Evolutionary conservation across 2,329 filamentous ascomycete genomes (phyloP), one percentile per base, ranked within the genome.

Genomic region (Diaporthe australafricana): DNA sequence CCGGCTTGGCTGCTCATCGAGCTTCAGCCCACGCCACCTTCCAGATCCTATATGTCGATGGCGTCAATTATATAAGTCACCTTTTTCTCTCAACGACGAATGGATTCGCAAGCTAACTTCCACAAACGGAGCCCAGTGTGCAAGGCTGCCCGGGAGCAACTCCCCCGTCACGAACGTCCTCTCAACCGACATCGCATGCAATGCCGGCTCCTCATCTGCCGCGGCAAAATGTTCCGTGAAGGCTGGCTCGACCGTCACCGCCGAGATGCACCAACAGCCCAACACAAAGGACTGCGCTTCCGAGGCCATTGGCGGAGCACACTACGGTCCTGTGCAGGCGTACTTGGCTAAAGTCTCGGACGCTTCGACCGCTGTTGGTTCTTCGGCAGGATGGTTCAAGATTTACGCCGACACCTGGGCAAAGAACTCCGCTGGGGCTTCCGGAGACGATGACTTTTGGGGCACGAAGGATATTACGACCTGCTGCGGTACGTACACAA

Each of bases 201-300:
- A 87, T 71, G 81, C 79, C 20, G 81, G 82, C 35, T 77, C 77
- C 5, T 76, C 72, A 7, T 78, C 79, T 17, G 80, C 83, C 4
- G 71, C 79, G 1, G 80, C 79, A 17, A 85, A 86, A 75, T 88
- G 86, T 76, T 76, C 81, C 25, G 85, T 87, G 38, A 78, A 79
- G 38, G 85, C 86, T 3, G 87, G 87, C 3, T 80, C 80, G 5
- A 86, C 81, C 0, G 83, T 89, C 17, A 88, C 87, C 0, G 50
- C 65, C 25, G 88, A 90, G 79, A 90, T 90, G 86, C 88, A 90
- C 75, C 80, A 85, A 76, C 83, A 84, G 77, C 79, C 79, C 60
- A 77, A 77, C 63, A 65, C 60, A 16, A 65, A 65, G 20, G 81
- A 83, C 78, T 82, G 86, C 25, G 78, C 78, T 53, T 88, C 86